Evolutionary conservation across 108 stramenopile genomes (phyloP).

Genomic region (Epithemia pelagica): DNA sequence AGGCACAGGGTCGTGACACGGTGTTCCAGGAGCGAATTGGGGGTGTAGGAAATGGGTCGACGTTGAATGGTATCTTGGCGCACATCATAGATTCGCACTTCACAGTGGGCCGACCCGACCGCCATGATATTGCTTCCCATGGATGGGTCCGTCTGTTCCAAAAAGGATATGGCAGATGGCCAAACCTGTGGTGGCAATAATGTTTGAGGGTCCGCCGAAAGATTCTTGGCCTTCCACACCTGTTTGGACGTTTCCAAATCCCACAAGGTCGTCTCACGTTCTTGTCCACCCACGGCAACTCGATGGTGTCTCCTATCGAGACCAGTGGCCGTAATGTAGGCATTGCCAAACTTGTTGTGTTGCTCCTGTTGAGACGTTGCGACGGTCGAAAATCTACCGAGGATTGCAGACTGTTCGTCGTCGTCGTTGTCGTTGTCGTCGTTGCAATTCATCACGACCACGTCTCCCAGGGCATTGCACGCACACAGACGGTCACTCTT

Average conservation of each 20-base stretch:
- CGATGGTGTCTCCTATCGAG: slow-evolving; percentile 23
- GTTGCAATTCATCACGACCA: slow-evolving; percentile 21
- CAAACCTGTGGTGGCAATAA: slow-evolving; percentile 74
- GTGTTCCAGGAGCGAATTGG: slow-evolving; percentile 43
- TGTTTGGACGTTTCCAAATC: slow-evolving; percentile 57
- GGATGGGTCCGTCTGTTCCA: slow-evolving; percentile 18
- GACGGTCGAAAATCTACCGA: background rate
- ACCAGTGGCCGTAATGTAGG: slow-evolving; percentile 42
- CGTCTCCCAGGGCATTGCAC: slow-evolving; percentile 26
- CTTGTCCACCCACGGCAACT: slow-evolving; percentile 67
- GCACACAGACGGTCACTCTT: slow-evolving; percentile 21
- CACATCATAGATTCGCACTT: slow-evolving; percentile 76
- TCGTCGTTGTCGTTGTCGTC: slow-evolving; percentile 15
- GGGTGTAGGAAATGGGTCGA: slow-evolving; percentile 54
- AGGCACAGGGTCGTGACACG: slow-evolving; percentile 66
- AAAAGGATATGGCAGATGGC: slow-evolving; percentile 59
- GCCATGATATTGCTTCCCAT: slow-evolving; percentile 37
- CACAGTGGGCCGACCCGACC: slow-evolving; percentile 71
- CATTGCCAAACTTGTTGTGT: slow-evolving; percentile 38
- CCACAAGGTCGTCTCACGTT: slow-evolving; percentile 53
- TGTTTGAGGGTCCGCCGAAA: slow-evolving; percentile 81
- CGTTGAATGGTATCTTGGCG: slow-evolving; percentile 47
- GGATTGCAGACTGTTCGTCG: background rate
- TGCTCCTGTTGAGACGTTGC: slow-evolving; percentile 26
- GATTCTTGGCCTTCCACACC: slow-evolving; percentile 80